Conservation (phyloP, 2,329 filamentous ascomycete species). For the Juglanconis oblonga region DNA sequence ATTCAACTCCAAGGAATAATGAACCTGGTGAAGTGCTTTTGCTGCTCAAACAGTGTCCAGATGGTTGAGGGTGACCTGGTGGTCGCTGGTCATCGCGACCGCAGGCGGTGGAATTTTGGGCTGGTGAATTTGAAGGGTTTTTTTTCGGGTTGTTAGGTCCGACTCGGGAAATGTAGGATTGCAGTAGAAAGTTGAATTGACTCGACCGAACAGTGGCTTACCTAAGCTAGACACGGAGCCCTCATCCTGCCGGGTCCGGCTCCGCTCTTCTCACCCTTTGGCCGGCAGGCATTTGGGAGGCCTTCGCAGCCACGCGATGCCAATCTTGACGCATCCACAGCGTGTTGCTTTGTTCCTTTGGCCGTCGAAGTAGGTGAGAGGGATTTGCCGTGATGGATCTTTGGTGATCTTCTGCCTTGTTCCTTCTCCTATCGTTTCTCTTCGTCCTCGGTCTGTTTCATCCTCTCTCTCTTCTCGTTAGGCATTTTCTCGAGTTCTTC, state of each 20-base stretch:
- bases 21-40: no score
- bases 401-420: neutral
- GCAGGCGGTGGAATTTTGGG: neutral
- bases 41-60: neutral
- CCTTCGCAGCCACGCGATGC: no score
- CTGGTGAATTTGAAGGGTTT: neutral
- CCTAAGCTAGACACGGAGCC: neutral
- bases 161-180: neutral
- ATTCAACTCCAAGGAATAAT: slow-evolving; percentile 11
- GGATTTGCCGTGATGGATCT: neutral
- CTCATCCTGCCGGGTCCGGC: no score
- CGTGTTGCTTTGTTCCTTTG: neutral
- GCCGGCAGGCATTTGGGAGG: no score
- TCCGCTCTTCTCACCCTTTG: neutral
- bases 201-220: neutral
- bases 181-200: neutral
- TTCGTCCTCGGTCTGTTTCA: neutral
- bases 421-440: neutral
- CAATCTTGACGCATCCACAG: no score
- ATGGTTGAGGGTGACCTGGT: neutral
- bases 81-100: neutral
- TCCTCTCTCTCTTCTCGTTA: slow-evolving; percentile 24
- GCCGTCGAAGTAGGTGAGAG: neutral
- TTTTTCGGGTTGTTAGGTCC: neutral
- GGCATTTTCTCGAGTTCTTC: slow-evolving; percentile 10